Conservation (phyloP, 1,139 yeast genomes). For the Pichia sp. region DNA sequence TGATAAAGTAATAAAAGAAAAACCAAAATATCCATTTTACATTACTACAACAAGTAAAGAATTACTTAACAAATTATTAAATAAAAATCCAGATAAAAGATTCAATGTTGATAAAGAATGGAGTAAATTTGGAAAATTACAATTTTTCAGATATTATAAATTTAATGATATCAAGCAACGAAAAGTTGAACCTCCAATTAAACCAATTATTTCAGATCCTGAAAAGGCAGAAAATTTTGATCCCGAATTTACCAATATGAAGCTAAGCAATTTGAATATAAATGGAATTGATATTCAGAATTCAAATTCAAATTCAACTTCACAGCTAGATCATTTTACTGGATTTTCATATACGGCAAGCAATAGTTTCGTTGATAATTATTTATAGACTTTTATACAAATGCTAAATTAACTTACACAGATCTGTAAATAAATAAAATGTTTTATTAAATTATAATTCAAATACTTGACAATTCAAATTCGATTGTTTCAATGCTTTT, state of each 20-base stretch:
- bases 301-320: neutral
- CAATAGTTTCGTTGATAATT: constrained; percentile 26
- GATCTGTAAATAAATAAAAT: no score
- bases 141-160: constrained; percentile 71
- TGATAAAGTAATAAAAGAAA: constrained; percentile 72
- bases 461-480: constrained; percentile 39
- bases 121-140: constrained; percentile 53
- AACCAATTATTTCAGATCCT: constrained; percentile 81
- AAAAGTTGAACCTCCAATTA: constrained; percentile 65
- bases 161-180: constrained; percentile 62
- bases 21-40: constrained; percentile 74
- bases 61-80: constrained; percentile 61
- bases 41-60: constrained; percentile 83
- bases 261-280: constrained; percentile 15
- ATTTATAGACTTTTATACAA: constrained; percentile 7
- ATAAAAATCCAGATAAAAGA: constrained; percentile 70
- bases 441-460: constrained; percentile 22
- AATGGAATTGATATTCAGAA: constrained; percentile 1
- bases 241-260: constrained; percentile 71
- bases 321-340: constrained; percentile 28
- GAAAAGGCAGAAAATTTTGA: constrained; percentile 87
- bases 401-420: no score
- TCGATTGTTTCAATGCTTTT: constrained; percentile 34
- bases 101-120: constrained; percentile 59
- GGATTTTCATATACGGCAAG: constrained; percentile 38